Evolutionary conservation across 2,329 filamentous ascomycete species (phyloP).

Genomic region (Nemania sp.): DNA sequence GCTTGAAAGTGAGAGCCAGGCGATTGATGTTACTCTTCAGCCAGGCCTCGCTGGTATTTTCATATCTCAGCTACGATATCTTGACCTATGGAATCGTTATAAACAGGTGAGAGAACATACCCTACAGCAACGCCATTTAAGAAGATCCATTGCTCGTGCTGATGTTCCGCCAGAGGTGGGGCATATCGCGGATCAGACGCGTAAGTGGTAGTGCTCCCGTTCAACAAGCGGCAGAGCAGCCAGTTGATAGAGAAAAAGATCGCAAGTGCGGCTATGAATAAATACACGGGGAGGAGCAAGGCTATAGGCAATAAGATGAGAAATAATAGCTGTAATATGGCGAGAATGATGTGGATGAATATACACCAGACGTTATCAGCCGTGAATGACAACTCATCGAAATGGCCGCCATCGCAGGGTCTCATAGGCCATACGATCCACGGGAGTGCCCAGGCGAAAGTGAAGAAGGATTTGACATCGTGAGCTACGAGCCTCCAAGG

Average conservation of each 20-base stretch:
- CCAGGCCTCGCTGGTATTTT: constrained; percentile 59
- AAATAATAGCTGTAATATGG: constrained; percentile 62
- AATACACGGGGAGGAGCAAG: constrained; percentile 54
- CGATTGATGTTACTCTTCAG: constrained; percentile 71
- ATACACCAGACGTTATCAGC: constrained; percentile 60
- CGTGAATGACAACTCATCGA: constrained; percentile 68
- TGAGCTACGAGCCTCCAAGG: constrained; percentile 54
- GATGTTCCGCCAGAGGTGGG: constrained; percentile 51
- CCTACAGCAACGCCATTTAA: constrained; percentile 71
- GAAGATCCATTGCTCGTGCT: constrained; percentile 77
- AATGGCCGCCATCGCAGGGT: constrained; percentile 53
- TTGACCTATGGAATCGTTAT: not conserved
- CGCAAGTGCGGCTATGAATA: constrained; percentile 44
- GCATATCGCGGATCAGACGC: constrained; percentile 58
- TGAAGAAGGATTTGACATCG: constrained; percentile 60
- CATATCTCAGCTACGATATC: constrained; percentile 16
- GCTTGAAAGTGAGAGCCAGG: constrained; percentile 70
- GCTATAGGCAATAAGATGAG: constrained; percentile 59
- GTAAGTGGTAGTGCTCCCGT: constrained; percentile 54
- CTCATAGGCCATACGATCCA: constrained; percentile 62
- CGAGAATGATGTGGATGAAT: constrained; percentile 59
- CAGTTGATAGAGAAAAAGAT: constrained; percentile 55
- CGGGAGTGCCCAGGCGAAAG: constrained; percentile 59
- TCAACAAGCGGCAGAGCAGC: constrained; percentile 55
- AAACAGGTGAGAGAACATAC: constrained; percentile 44